Evolutionary conservation across 495 filamentous ascomycete species (phyloP), one percentile per base, ranked within the genome.

Genomic region (Copromyces sp.): DNA sequence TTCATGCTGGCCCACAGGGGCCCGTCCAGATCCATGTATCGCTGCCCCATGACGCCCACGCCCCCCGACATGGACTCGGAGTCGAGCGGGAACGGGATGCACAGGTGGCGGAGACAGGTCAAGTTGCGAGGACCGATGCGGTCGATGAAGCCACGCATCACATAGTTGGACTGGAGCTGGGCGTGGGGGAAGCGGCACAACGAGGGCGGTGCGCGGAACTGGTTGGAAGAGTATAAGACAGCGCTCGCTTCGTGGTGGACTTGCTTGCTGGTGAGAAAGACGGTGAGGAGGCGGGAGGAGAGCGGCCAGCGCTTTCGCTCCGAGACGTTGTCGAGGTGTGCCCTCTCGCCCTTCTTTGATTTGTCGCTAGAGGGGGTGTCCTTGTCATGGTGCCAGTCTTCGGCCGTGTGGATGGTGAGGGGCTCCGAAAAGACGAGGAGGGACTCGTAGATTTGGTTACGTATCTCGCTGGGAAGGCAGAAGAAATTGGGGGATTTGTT

Each of bases 1-100:
- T 6, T 9, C 78, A 83, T 79, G 37, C 75, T 73, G 3, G 80
- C 79, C 2, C 79, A 81, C 8, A 77, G 83, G 11, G 76, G 74
- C 1, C 72, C 72, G 24, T 14, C 39, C 39, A 40, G 39, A 40
- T 35, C 29, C 29, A 17, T 24, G 9, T 35, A 65, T 65, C 53
- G 53, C 53, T 65, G 53, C 29, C 29, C 29, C 53, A 9, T 40
- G 3, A 37, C 11, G 39, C 39, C 39, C 39, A 40, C 11, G 47
- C 20, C 4, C 14, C 24, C 29, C 39, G 11, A n/a, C n/a, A n/a
- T n/a, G n/a, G n/a, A 40, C 2, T 20, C 16, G 9, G 73, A 44
- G 24, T 72, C 70, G 5, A 69, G 44, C 4, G 73, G 73, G 44
- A 74, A 74, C n/a, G 73, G 73, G 11, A 72, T 45, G 38, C 37